Conservation (phyloP, 192 early-diverging fungal species). For the Backusella liffmaniae region DNA sequence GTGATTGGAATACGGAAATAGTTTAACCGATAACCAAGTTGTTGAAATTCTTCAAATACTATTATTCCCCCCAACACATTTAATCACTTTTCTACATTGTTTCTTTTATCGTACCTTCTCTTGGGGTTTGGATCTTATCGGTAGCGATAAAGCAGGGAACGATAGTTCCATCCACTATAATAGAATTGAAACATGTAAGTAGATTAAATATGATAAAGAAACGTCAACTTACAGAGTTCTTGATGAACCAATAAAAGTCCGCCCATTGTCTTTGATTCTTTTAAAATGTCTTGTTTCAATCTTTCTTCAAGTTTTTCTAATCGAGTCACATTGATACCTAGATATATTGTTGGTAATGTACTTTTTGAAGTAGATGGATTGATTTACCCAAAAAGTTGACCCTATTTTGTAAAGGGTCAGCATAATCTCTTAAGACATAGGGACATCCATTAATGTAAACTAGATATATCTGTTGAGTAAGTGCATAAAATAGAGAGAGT, state of each 20-base stretch:
- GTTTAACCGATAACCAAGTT: slow-evolving; percentile 45
- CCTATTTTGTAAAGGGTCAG: slow-evolving; percentile 54
- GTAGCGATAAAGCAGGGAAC: slow-evolving; percentile 60
- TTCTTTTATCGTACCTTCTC: slow-evolving; percentile 35
- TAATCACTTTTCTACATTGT: neutral
- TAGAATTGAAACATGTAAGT: neutral
- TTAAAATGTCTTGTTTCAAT: slow-evolving; percentile 56
- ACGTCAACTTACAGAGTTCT: slow-evolving; percentile 40
- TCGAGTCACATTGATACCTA: slow-evolving; percentile 54
- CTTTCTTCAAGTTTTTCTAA: slow-evolving; percentile 59
- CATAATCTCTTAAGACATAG: slow-evolving; percentile 59
- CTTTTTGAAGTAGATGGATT: too few relatives aligned
- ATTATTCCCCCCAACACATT: neutral
- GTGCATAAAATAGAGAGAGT: neutral
- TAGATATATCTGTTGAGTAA: neutral
- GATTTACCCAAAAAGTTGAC: slow-evolving; percentile 31
- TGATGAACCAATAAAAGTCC: slow-evolving; percentile 64
- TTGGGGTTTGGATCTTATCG: slow-evolving; percentile 52
- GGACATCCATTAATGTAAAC: slow-evolving; percentile 62
- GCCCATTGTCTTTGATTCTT: slow-evolving; percentile 41
- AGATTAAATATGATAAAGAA: neutral
- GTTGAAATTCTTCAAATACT: slow-evolving; percentile 51
- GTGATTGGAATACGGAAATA: slow-evolving; percentile 62
- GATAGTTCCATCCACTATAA: slow-evolving; percentile 37
- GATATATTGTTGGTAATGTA: neutral